Conservation (phyloP, 1,139 yeast genomes). For the Saccharomyces hybrid region DNA sequence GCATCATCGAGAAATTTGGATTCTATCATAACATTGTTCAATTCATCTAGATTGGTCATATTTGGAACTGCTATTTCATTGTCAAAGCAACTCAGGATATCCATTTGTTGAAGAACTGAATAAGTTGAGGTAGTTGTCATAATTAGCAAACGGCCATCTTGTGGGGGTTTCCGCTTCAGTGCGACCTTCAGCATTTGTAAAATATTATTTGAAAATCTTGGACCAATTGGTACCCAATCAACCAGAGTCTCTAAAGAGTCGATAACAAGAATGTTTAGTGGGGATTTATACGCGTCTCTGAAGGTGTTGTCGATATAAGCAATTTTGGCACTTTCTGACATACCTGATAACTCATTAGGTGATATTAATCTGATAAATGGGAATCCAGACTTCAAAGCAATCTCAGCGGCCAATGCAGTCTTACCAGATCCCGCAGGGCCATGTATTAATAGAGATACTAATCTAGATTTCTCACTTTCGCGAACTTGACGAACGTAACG, state of each 20-base stretch:
- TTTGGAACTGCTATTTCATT: slow-evolving; percentile 79
- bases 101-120: slow-evolving; percentile 76
- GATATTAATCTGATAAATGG: slow-evolving; percentile 88
- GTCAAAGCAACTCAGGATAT: slow-evolving; percentile 70
- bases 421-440: slow-evolving; percentile 96
- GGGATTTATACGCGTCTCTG: slow-evolving; percentile 90
- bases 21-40: slow-evolving; percentile 61
- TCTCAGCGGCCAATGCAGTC: slow-evolving; percentile 85
- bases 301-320: slow-evolving; percentile 81
- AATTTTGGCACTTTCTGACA: slow-evolving; percentile 84
- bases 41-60: slow-evolving; percentile 56
- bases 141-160: slow-evolving; percentile 76
- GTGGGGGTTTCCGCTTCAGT: slow-evolving; percentile 77
- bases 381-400: slow-evolving; percentile 78
- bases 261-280: slow-evolving; percentile 78
- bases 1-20: slow-evolving; percentile 51
- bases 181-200: slow-evolving; percentile 79
- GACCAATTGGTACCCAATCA: slow-evolving; percentile 96
- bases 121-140: slow-evolving; percentile 86
- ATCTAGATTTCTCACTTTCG: slow-evolving; percentile 67
- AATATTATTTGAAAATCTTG: slow-evolving; percentile 84
- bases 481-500: slow-evolving; percentile 74
- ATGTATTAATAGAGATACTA: slow-evolving; percentile 76
- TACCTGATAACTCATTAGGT: slow-evolving; percentile 85
- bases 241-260: slow-evolving; percentile 88